Base-by-base conservation (phyloP, 306 rosid species). In the Sophora flavescens region DNA sequence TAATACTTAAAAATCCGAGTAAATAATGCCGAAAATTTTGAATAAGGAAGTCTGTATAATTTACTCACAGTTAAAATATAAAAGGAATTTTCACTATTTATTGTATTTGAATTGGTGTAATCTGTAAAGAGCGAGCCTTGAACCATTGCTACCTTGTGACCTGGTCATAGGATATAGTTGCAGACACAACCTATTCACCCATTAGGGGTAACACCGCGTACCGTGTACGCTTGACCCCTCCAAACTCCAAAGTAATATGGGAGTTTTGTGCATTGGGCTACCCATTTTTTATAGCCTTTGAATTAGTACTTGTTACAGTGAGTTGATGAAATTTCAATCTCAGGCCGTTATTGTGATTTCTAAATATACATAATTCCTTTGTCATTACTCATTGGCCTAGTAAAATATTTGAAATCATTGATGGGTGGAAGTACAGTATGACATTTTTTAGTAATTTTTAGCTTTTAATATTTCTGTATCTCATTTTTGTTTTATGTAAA, bases 291-390 rank as follows among this genome's bases (percentile, higher is more conserved):
- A 41, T 15, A 5, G 54, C 17, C 59, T 69, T 42, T 69, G 53
- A 11, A 69, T 15, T 59, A 47, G 42, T 51, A 51, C 4, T 3
- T 38, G 41, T 6, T 62, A 62, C 30, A 6, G 5, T 53, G 57
- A 56, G 56, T 56, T 72, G 67, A 66, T n/a, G 50, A 54, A 56
- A 16, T 54, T 68, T 78, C 70, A 47, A 16, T 58, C 7, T 42
- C 11, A n/a, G 64, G 63, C 39, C n/a, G 11, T 30, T 36, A 6
- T 39, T 44, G 30, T 44, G 74, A 56, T 33, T 32, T 61, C 32
- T 18, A 56, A 65, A 54, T 65, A 63, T 14, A 6, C 16, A 13
- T 18, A 44, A 15, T 42, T 79, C 4, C 52, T 61, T 70, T 11
- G 57, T 56, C 35, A 26, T 68, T 36, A 50, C 15, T 65, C 39